Conservation (phyloP, 306 rosid species). For the Begonia fuchsioides region DNA sequence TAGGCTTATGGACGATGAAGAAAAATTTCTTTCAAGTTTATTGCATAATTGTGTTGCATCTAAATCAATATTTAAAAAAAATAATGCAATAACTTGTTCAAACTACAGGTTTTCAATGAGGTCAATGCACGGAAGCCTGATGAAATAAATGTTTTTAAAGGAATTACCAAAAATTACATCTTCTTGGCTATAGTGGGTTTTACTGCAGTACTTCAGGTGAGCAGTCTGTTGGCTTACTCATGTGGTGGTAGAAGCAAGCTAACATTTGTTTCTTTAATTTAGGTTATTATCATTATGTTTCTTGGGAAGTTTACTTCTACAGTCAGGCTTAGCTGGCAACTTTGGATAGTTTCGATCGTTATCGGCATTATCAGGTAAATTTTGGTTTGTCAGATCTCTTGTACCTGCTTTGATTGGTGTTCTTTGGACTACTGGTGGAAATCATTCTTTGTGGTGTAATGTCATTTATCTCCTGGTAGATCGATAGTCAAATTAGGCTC, state of each 20-base stretch:
- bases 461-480: no score
- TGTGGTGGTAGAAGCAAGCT: neutral
- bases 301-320: no score
- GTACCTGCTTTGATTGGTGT: neutral
- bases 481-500: no score
- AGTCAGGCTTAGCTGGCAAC: conserved; percentile 65
- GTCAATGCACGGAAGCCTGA: conserved; percentile 89
- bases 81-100: neutral
- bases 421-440: no score
- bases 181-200: conserved; percentile 53
- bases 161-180: no score
- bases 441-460: no score
- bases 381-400: neutral
- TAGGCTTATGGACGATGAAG: no score
- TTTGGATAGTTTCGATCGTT: conserved; percentile 51
- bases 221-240: neutral
- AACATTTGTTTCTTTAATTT: neutral
- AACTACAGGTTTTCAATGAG: conserved; percentile 66
- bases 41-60: no score
- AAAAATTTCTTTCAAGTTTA: no score
- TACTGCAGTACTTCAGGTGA: conserved; percentile 75
- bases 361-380: conserved; percentile 62
- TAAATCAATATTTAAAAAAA: no score
- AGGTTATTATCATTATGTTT: no score
- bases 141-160: conserved; percentile 61